phyloP scores from a whole-genome alignment of 805 yeast genomes.

The Hagleromyces aurorensis region DNA sequence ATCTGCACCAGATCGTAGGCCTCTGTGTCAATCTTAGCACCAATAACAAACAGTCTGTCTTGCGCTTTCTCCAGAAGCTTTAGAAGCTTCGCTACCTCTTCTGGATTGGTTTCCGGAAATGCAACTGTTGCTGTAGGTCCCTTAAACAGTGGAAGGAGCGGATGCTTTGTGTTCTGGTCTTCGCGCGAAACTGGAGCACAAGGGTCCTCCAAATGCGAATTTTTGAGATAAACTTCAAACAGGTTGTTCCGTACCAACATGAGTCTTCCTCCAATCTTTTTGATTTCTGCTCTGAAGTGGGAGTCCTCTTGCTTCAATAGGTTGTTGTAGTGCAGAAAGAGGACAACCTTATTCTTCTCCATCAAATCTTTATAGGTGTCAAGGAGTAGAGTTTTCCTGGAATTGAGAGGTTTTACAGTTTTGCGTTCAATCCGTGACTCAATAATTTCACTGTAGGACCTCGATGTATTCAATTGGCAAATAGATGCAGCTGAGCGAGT shows the following conservation, averaged over 20 bases:
- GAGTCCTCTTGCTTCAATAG: slow-evolving; percentile 62
- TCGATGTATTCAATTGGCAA: no score
- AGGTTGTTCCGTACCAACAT: slow-evolving; percentile 61
- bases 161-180: slow-evolving; percentile 44
- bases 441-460: no score
- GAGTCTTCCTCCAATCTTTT: slow-evolving; percentile 58
- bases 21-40: slow-evolving; percentile 69
- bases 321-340: slow-evolving; percentile 82
- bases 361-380: slow-evolving; percentile 71
- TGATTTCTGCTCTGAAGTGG: slow-evolving; percentile 52
- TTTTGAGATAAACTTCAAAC: slow-evolving; percentile 69
- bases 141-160: slow-evolving; percentile 56
- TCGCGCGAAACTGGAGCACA: slow-evolving; percentile 46
- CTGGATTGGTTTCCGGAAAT: slow-evolving; percentile 65
- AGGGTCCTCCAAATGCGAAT: slow-evolving; percentile 65
- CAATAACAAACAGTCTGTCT: slow-evolving; percentile 73
- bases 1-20: slow-evolving; percentile 46
- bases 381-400: slow-evolving; percentile 80
- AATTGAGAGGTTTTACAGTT: slow-evolving; percentile 54
- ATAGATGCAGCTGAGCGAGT: no score
- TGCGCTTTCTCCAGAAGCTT: slow-evolving; percentile 53
- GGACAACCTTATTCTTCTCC: slow-evolving; percentile 57
- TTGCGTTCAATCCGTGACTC: slow-evolving; percentile 24
- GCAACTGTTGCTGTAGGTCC: slow-evolving; percentile 86
- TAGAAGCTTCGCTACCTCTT: slow-evolving; percentile 50